phyloP scores from a whole-genome alignment of 2,329 filamentous ascomycete genomes.

The Aspergillus pseudotamarii region DNA sequence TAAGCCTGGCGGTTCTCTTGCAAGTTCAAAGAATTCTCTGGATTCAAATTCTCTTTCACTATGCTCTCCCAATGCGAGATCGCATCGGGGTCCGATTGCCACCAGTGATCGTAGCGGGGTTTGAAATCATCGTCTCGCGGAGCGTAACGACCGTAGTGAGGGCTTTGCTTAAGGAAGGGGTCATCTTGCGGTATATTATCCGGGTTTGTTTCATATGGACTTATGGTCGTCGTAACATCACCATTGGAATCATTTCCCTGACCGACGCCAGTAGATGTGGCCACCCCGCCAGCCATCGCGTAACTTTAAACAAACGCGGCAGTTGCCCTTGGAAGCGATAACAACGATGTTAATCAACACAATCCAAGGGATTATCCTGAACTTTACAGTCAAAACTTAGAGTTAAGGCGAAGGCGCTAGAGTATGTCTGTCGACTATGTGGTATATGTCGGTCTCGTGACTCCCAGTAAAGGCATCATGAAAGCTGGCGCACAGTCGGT shows the following conservation, averaged over 20 bases:
- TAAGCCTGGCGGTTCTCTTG: conserved; percentile 37
- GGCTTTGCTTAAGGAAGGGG: conserved; percentile 35
- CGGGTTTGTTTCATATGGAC: conserved; percentile 40
- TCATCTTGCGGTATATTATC: conserved; percentile 36
- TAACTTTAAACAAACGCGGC: not conserved
- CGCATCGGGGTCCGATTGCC: conserved; percentile 31
- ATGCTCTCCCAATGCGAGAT: conserved; percentile 40
- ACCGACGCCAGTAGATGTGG: conserved; percentile 19
- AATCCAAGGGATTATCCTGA: not conserved
- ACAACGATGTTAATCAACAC: not conserved
- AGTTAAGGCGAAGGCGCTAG: not conserved
- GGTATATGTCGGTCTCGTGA: conserved; percentile 12
- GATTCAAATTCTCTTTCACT: conserved; percentile 33
- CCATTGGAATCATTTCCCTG: conserved; percentile 26
- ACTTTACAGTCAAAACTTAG: too few relatives aligned
- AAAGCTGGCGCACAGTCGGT: not conserved
- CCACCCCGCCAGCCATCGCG: conserved; percentile 28
- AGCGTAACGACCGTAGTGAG: conserved; percentile 39
- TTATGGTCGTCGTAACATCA: conserved; percentile 18
- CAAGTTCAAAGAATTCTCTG: conserved; percentile 35
- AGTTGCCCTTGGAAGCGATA: not conserved
- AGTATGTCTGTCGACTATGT: conserved; percentile 8
- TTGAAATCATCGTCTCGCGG: conserved; percentile 39
- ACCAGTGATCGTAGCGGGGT: conserved; percentile 37
- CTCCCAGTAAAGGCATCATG: conserved; percentile 18